phyloP scores from a whole-genome alignment of 371 early-diverging fungal species.

The Mucor piriformis region DNA sequence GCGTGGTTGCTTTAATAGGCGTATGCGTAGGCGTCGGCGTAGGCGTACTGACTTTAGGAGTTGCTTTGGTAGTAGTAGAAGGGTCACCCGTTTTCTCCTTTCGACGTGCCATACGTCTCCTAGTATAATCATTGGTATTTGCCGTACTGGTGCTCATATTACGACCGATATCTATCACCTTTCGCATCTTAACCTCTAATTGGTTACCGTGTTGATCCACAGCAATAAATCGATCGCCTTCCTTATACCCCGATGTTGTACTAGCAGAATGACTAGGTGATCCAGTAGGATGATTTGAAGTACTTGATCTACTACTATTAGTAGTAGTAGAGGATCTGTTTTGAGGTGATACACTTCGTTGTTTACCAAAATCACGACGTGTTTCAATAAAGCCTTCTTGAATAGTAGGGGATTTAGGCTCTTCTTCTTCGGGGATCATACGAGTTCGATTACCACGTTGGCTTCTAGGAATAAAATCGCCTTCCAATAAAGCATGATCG shows the following conservation, averaged over 20 bases:
- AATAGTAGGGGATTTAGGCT: constrained; percentile 27
- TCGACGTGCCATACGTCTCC: constrained; percentile 23
- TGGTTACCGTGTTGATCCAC: constrained; percentile 49
- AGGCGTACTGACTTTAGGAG: no score
- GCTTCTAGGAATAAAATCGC: constrained; percentile 42
- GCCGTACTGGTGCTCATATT: constrained; percentile 12
- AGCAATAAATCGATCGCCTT: constrained; percentile 49
- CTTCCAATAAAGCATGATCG: constrained; percentile 47
- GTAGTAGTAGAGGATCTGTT: constrained; percentile 2
- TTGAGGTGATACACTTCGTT: neutral
- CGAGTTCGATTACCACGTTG: neutral
- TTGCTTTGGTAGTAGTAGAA: neutral
- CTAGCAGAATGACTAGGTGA: constrained; percentile 16
- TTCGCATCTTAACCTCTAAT: constrained; percentile 49
- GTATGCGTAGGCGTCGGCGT: no score
- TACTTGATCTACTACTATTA: constrained; percentile 4
- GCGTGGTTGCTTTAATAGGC: neutral
- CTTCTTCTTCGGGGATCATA: constrained; percentile 21
- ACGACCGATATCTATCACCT: constrained; percentile 13
- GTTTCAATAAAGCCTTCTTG: constrained; percentile 53
- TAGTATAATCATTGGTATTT: constrained; percentile 21
- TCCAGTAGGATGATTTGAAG: constrained; percentile 1
- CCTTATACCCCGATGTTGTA: constrained; percentile 34
- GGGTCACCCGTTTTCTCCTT: constrained; percentile 13
- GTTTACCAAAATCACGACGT: constrained; percentile 12